Base-by-base conservation (phyloP, 2,329 filamentous ascomycete species). In the Venturia oleaginea region DNA sequence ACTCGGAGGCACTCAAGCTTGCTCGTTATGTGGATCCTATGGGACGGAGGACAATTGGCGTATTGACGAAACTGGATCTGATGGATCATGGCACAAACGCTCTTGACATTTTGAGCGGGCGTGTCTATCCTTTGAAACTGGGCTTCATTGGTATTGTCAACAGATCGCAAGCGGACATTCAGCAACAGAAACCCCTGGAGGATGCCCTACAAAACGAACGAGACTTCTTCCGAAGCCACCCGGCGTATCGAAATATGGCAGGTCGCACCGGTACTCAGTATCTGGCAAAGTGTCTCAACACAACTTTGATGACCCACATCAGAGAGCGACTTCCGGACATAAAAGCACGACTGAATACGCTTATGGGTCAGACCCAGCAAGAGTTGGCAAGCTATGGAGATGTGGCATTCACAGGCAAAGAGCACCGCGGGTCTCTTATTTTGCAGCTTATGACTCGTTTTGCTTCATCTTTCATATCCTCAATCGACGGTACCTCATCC, bases 321-420 rank as follows among this genome's bases (percentile, higher is more conserved):
- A 89, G 94, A 66, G 94, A 99, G 74, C 86, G 94, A 59, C 80
- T 99, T 70, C 94, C 94, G 37, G 94, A 99, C 75, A 99, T 99
- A 80, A 99, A 99, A 78, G 94, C 94, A 61, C 88, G 94, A 64
- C 83, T 99, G 67, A 99, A 99, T 76, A 99, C 94, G 0, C 80
- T 99, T 62, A 99, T 99, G 94, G 94, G 94, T n/a, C 94, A 99
- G 77, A 97, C 94, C 60, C 94, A 99, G 74, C 94, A 99, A 79
- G 94, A 99, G 76, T 83, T 99, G 65, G 94, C 94, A 54, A 96
- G 93, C 76, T 99, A 99, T 73, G 94, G 94, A 43, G 95, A 97
- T 74, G 96, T 94, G 80, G 90, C 96, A 71, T 99, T 99, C 74
- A 96, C 90, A 68, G 94, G 94, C 71, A 96, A 96, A 76, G 94